Base-by-base conservation (phyloP, 306 rosid species). In the Medicago lupulina region DNA sequence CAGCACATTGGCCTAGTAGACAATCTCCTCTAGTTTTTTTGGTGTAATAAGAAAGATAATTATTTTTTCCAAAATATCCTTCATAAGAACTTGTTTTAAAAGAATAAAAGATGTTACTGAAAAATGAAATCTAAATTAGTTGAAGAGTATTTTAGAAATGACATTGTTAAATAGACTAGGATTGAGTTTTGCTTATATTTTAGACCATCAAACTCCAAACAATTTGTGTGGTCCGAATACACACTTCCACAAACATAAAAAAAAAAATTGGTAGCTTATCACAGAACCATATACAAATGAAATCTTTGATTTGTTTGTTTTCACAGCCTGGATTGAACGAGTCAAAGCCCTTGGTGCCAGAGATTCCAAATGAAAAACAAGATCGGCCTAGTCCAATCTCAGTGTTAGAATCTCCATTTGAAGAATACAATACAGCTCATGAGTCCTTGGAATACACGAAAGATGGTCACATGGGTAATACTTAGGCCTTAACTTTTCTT, bases 301-400 rank as follows among this genome's bases (percentile, higher is more conserved):
- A 57, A 70, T 43, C 51, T 51, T 74, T 66, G 50, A 41, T 66
- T 38, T 63, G 25, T 77, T 63, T 86, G 31, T 66, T 77, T 82
- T 73, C 81, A 74, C 91, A 96, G 99, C 86, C 81, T 14, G 91
- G 92, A 82, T 80, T 84, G 63, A 81, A 83, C 23, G 82, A 80
- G 31, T 14, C 92, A n/a, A 92, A 80, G 67, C 54, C 84, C 40
- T 44, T 66, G 76, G 55, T 64, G 74, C 85, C 83, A 49, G 89
- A 86, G 65, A 74, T 55, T 77, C 74, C 81, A 64, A 72, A 79
- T 7, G 92, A 88, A 73, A 90, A 87, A 75, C 95, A 78, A 68
- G 93, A 92, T 62, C 93, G 88, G 83, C 97, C 97, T 3, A 89
- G 97, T 89, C 97, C 97, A 70, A 81, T 87, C 80, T 96, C 99